phyloP scores from a whole-genome alignment of 208 protist species.

The Wallacemonas sp. region DNA sequence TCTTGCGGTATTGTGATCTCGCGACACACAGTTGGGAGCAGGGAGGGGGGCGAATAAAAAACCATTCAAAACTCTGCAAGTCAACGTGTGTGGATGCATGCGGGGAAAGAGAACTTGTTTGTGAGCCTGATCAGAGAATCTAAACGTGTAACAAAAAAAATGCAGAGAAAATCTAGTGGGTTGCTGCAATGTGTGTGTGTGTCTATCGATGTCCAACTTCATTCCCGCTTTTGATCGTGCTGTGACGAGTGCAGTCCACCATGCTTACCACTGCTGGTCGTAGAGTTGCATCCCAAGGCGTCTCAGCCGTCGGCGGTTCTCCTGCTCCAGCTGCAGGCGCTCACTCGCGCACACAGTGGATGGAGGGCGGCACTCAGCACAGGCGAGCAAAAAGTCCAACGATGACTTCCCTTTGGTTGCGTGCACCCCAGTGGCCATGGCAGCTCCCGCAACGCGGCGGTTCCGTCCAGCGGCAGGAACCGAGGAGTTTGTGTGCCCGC shows the following conservation, averaged over 20 bases:
- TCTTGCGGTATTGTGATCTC: too few species aligned
- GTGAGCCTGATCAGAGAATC: background rate
- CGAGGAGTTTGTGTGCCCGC: background rate
- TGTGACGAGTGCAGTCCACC: background rate
- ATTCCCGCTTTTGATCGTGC: too few species aligned
- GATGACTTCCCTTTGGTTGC: background rate
- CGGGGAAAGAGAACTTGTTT: too few species aligned
- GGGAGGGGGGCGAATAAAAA: too few species aligned
- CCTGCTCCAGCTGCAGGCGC: conserved; percentile 24
- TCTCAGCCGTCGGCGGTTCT: conserved; percentile 45
- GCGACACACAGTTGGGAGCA: too few species aligned
- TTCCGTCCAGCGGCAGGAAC: background rate
- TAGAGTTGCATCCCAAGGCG: conserved; percentile 49
- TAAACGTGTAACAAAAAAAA: conserved; percentile 9
- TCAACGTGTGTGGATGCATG: too few species aligned
- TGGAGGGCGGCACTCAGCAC: conserved; percentile 35
- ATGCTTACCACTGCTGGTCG: conserved; percentile 14
- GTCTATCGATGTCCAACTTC: too few species aligned
- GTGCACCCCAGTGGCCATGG: too few species aligned
- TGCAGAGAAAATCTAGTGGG: background rate
- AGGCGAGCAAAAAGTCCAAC: conserved; percentile 55
- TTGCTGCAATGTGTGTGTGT: background rate
- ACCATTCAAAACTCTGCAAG: too few species aligned
- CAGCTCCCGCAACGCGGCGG: too few species aligned
- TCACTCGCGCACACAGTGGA: conserved; percentile 25